Percentiles rank a stretch among this genome's conserved stretches.
Evolutionary conservation across 1,284 basidiomycete species (phyloP).

Genomic region (Ustilago hordei): DNA sequence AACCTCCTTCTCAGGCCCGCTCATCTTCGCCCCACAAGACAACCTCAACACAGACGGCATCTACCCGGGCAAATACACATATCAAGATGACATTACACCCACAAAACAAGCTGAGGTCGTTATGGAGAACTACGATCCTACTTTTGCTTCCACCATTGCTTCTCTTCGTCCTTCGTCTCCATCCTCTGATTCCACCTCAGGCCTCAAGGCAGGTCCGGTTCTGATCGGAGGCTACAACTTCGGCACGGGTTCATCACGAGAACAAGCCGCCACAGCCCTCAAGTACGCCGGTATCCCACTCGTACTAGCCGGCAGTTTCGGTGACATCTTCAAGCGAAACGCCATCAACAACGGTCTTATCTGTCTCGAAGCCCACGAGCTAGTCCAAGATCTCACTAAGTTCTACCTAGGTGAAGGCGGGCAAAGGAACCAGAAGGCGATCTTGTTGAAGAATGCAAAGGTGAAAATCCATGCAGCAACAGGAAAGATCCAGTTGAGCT

Average conservation of each 20-base stretch:
- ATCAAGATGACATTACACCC: conserved; percentile 98
- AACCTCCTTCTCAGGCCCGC: conserved; percentile 80
- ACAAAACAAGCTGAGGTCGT: conserved; percentile 95
- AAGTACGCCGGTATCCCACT: conserved; percentile 92
- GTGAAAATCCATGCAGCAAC: conserved; percentile 51
- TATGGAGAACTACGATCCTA: conserved; percentile 93
- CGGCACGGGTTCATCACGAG: conserved; percentile 96
- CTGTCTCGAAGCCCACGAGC: conserved; percentile 89
- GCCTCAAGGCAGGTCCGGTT: conserved; percentile 74
- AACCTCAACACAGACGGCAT: conserved; percentile 98
- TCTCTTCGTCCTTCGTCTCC: conserved; percentile 71
- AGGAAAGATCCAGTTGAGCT: conserved; percentile 38
- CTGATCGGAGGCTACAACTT: conserved; percentile 97
- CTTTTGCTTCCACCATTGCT: conserved; percentile 82
- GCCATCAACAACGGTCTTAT: conserved; percentile 98
- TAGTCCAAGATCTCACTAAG: conserved; percentile 85
- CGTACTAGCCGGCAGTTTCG: conserved; percentile 95
- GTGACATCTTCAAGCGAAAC: conserved; percentile 99
- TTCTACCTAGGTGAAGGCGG: conserved; percentile 78
- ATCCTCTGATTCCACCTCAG: not conserved
- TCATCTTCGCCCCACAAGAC: conserved; percentile 94
- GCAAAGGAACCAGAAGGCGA: conserved; percentile 71
- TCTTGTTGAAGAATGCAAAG: conserved; percentile 53
- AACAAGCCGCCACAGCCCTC: conserved; percentile 97
- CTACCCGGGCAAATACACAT: conserved; percentile 99